Evolutionary conservation across 768 basidiomycete genomes (phyloP).

Genomic region (Neoboletus magnificus): DNA sequence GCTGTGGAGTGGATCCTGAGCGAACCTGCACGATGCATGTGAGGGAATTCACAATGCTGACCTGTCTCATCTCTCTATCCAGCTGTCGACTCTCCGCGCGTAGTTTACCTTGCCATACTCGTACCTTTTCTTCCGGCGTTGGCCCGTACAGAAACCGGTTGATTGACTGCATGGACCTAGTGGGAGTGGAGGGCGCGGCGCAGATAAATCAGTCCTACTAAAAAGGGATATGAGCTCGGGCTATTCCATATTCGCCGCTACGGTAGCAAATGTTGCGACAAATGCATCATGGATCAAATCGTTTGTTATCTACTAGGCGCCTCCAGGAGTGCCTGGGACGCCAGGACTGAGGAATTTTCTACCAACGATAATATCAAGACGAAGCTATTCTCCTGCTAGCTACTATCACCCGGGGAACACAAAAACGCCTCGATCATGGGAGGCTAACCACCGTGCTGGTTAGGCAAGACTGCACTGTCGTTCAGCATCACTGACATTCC

Average conservation of each 20-base stretch:
- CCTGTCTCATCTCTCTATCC: conserved; percentile 96
- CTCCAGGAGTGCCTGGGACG: neutral
- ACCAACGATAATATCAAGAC: neutral
- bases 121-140: conserved; percentile 90
- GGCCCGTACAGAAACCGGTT: conserved; percentile 96
- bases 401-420: neutral
- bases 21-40: conserved; percentile 7
- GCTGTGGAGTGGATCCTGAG: conserved; percentile 40
- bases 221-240: conserved; percentile 8
- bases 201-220: conserved; percentile 6
- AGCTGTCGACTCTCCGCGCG: conserved; percentile 77
- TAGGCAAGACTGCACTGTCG: neutral
- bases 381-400: neutral
- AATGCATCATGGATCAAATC: too few species aligned
- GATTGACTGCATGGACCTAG: conserved; percentile 68
- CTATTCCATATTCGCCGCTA: conserved; percentile 8
- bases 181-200: conserved; percentile 1
- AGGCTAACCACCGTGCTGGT: neutral
- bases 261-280: too few species aligned
- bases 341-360: neutral
- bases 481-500: neutral
- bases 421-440: neutral
- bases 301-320: too few species aligned
- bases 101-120: conserved; percentile 87
- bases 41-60: conserved; percentile 38